These are phyloP conservation scores for Juglanconis juglandina DNA, from an alignment of 2,329 filamentous ascomycete species.

Conservation along the genomic window DNA sequence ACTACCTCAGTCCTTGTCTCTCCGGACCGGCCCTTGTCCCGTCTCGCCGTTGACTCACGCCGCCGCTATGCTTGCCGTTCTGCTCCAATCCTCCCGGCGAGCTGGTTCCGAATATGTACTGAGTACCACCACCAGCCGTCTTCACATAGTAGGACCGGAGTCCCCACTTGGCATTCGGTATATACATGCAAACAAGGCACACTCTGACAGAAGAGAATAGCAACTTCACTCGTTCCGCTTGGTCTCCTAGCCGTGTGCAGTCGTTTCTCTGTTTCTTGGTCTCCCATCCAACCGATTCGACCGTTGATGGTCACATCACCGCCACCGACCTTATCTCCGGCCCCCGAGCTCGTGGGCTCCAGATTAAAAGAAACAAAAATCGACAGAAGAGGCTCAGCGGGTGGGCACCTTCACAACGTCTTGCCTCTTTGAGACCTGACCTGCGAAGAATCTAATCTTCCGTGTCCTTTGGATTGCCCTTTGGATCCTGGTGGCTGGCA, in stretches of 20 bases:
- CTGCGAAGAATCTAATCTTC: constrained; percentile 1
- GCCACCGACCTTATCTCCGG: constrained; percentile 4
- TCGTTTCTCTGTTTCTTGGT: neutral
- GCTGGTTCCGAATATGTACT: too few species aligned
- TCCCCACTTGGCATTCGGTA: too few species aligned
- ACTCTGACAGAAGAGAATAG: neutral
- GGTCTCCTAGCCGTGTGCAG: neutral
- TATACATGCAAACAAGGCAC: neutral
- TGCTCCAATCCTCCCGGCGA: neutral
- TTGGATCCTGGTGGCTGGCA: constrained; percentile 31
- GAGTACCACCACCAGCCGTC: too few species aligned
- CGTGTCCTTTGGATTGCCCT: constrained; percentile 21
- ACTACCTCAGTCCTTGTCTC: neutral
- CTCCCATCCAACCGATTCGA: neutral
- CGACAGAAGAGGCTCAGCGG: neutral
- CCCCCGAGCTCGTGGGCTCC: neutral
- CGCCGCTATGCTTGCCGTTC: neutral
- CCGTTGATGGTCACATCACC: neutral
- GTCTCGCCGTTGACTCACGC: constrained; percentile 5
- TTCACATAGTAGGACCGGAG: too few species aligned
- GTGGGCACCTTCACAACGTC: constrained; percentile 8
- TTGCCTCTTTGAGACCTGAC: neutral
- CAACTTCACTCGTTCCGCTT: neutral
- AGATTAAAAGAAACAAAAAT: neutral
- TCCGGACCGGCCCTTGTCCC: neutral